Evolutionary conservation across 768 basidiomycete species (phyloP).

Genomic region (Psilocybe cubensis): DNA sequence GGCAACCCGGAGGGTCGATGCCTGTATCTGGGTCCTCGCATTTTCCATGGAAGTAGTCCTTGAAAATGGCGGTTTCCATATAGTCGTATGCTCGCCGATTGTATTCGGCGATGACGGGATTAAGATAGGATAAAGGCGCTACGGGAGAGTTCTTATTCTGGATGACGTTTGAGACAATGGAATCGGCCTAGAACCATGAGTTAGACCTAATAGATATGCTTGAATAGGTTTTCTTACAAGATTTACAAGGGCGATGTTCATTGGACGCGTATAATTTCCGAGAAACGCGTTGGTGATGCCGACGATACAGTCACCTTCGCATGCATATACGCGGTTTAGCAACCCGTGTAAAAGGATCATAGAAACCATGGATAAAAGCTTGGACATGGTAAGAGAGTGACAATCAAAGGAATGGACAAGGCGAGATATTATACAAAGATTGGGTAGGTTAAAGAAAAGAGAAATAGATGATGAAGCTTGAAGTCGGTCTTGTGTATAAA

Average conservation of each 20-base stretch:
- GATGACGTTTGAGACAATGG: conserved; percentile 18
- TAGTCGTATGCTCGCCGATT: conserved; percentile 41
- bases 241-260: conserved; percentile 39
- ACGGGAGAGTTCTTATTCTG: conserved; percentile 8
- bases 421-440: no score
- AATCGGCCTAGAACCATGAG: conserved; percentile 20
- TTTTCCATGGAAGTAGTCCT: conserved; percentile 76
- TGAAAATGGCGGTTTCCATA: conserved; percentile 65
- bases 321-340: conserved; percentile 46
- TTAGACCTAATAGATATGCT: background rate
- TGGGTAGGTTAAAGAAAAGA: no score
- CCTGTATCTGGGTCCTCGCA: conserved; percentile 53
- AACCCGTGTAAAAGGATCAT: conserved; percentile 28
- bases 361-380: conserved; percentile 20
- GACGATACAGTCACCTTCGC: conserved; percentile 72
- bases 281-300: conserved; percentile 61
- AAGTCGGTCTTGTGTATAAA: no score
- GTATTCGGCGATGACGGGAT: conserved; percentile 53
- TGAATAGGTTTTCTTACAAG: conserved; percentile 40
- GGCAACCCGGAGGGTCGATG: conserved; percentile 69
- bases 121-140: conserved; percentile 36
- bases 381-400: conserved; percentile 2
- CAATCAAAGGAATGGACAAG: background rate
- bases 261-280: conserved; percentile 47
- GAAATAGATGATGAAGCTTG: no score